Evolutionary conservation across 2,329 filamentous ascomycete genomes (phyloP).

Genomic region (Tricladium varicosporioides): DNA sequence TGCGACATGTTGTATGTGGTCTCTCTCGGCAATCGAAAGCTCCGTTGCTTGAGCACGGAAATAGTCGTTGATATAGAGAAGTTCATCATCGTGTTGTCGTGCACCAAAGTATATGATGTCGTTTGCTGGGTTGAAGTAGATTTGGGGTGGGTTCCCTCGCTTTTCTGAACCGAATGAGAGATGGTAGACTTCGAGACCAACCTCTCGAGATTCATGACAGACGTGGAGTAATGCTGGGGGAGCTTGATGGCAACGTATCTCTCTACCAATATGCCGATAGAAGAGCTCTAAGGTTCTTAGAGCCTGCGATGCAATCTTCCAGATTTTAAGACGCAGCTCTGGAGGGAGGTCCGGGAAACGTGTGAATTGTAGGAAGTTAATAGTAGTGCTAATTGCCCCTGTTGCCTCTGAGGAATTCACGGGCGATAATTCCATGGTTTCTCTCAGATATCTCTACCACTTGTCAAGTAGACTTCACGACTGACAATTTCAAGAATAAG

Average conservation of each 20-base stretch:
- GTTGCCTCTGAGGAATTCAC: not conserved
- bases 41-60: not conserved
- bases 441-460: too few relatives aligned
- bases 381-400: not conserved
- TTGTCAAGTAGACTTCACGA: too few relatives aligned
- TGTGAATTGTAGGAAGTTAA: slow-evolving; percentile 3
- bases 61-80: slow-evolving; percentile 3
- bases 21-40: not conserved
- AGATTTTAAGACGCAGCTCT: slow-evolving; percentile 37
- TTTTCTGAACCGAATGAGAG: slow-evolving; percentile 12
- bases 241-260: slow-evolving; percentile 4
- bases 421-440: not conserved
- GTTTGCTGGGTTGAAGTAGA: slow-evolving; percentile 10
- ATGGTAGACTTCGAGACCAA: slow-evolving; percentile 5
- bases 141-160: not conserved
- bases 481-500: too few relatives aligned
- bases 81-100: slow-evolving; percentile 7
- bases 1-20: slow-evolving; percentile 12
- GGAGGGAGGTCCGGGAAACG: slow-evolving; percentile 15
- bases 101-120: slow-evolving; percentile 15
- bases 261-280: slow-evolving; percentile 1
- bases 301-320: slow-evolving; percentile 40
- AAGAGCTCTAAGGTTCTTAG: slow-evolving; percentile 40
- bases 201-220: slow-evolving; percentile 8
- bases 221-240: slow-evolving; percentile 8